phyloP scores from a whole-genome alignment of 2,329 filamentous ascomycete genomes.

The Coniochaeta sp. region DNA sequence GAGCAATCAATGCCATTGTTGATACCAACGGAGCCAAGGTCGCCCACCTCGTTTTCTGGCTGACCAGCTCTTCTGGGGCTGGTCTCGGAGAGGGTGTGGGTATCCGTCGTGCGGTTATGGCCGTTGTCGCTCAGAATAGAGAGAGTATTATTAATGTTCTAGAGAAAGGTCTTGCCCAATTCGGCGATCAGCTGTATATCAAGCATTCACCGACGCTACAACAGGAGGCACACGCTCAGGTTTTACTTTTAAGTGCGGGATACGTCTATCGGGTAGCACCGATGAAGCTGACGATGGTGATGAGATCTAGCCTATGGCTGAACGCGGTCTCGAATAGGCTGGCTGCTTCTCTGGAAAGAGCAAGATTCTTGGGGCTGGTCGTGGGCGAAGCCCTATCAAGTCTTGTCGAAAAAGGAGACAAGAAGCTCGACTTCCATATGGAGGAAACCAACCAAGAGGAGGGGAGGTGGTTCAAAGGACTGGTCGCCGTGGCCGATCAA shows the following conservation, averaged over 20 bases:
- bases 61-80: conserved; percentile 56
- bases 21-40: conserved; percentile 39
- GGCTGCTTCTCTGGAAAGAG: conserved; percentile 63
- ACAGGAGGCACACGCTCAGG: conserved; percentile 81
- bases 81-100: conserved; percentile 57
- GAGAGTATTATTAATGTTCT: conserved; percentile 48
- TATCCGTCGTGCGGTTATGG: conserved; percentile 60
- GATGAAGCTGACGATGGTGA: conserved; percentile 58
- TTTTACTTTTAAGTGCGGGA: conserved; percentile 69
- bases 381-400: conserved; percentile 67
- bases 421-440: conserved; percentile 74
- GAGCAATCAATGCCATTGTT: conserved; percentile 44
- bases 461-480: conserved; percentile 63
- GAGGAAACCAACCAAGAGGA: conserved; percentile 71
- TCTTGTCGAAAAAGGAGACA: conserved; percentile 60
- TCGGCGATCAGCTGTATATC: conserved; percentile 83
- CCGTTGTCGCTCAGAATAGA: conserved; percentile 44
- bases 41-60: conserved; percentile 54
- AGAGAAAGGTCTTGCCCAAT: conserved; percentile 63
- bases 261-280: conserved; percentile 63
- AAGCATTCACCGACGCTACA: conserved; percentile 76
- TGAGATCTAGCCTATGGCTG: conserved; percentile 67
- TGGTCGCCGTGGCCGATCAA: conserved; percentile 57
- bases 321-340: conserved; percentile 80
- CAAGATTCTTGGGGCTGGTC: conserved; percentile 80